Base-by-base conservation (phyloP, 352 stramenopile genomes). In the Globisporangium lucens region DNA sequence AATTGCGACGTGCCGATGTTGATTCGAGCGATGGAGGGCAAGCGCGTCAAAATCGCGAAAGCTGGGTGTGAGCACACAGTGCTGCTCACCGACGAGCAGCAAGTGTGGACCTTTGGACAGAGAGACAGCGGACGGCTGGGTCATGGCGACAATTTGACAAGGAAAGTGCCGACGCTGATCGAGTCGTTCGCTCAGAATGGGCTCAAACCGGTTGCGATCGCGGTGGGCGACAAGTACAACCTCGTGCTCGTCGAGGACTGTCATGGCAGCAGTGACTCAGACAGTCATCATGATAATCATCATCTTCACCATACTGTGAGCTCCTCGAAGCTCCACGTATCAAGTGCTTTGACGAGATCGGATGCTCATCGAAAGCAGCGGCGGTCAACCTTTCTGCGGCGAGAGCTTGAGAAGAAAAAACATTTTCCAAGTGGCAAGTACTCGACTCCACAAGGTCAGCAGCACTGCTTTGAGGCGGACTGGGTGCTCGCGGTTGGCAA, bases 201-300 rank as follows among this genome's bases (percentile, higher is more conserved):
- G 0, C 33, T 91, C 9, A 78, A 78, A 35, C 82, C 85, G 5
- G 78, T 95, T 9, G 80, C 86, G 12, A 90, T 94, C 49, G 88
- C 88, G 24, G 88, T 94, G 12, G 88, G 88, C 10, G 88, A 95
- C 72, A 95, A 95, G 67, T 95, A 95, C 59, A 95, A 94, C 36
- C 73, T 95, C 8, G 72, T 95, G 46, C 66, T 95, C 17, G 86
- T 90, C 0, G 79, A 78, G 43, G 73, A 89, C 43, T 33, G 20
- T 36, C 52, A 63, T 27, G 49, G 13, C 52, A 66, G 4, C 24
- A 65, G 29, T 2, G 49, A 65, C 5, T 43, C 20, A 1, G 13
- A 47, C 38, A 22, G 7, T 13, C 30, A 52, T 27, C 8, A 1
- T 15, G n/a, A 51, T 29, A 3, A 35, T 36, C 52, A 15, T 35